Evolutionary conservation across 2,329 filamentous ascomycete species (phyloP), one percentile per base, ranked within the genome.

Genomic region (Sordariomycetes sp.): DNA sequence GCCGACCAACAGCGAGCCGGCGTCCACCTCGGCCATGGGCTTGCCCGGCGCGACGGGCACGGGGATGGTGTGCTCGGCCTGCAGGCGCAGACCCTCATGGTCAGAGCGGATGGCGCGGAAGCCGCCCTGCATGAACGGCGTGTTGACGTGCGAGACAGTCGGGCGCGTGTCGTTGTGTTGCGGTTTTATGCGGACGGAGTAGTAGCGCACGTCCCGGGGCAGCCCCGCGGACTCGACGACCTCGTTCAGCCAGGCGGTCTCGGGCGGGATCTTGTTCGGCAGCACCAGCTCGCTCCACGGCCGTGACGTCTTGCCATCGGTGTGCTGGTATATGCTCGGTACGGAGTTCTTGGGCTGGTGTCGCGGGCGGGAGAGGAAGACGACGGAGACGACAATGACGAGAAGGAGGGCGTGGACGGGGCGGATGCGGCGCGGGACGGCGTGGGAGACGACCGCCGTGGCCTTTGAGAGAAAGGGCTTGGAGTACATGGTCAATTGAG

Each of bases 181-280:
- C 34, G 56, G 56, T 54, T 58, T 58, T 48, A 58, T 54, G 20
- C 50, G 50, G 32, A 54, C 35, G 50, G 56, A 58, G 56, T 54
- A 58, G 56, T 58, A 58, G 11, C 56, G 50, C 22, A 58, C 35
- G 35, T 66, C 64, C 25, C 65, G 64, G 58, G 63, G 61, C 60
- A 69, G 64, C 60, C 66, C 66, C 32, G 64, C 62, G 4, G 64
- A 64, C 12, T 65, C 64, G n/a, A 72, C 63, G 61, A 65, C 65
- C 69, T 69, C 71, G 2, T 68, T 66, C 46, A 66, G 64, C 71
- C 71, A 73, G 20, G 65, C 64, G 1, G 69, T 68, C 46, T 68
- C 61, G 11, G 5, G 68, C 67, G 25, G 72, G 62, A 8, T 64
- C 62, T 35, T 60, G 12, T 4, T 67, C 67, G 24, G 72, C 63